These are phyloP conservation scores for Cercospora berteroae DNA, from an alignment of 2,329 filamentous ascomycete species.

Conservation along the genomic window DNA sequence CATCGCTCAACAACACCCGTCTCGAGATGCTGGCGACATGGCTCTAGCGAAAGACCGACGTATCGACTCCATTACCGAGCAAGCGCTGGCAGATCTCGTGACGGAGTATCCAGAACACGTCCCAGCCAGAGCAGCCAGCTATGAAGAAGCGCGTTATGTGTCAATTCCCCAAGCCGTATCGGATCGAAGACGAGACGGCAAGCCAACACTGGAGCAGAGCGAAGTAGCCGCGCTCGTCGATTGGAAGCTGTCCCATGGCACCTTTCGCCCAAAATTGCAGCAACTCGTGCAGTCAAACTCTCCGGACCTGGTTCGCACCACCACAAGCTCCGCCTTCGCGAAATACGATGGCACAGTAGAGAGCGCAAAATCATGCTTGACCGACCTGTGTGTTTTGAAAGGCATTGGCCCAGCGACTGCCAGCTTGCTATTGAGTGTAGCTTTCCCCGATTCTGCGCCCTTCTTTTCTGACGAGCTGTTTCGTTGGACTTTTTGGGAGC, in stretches of 20 bases:
- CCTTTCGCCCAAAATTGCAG: slow-evolving; percentile 49
- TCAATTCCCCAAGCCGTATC: slow-evolving; percentile 42
- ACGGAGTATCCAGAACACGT: slow-evolving; percentile 29
- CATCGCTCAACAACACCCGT: neutral
- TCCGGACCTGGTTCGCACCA: slow-evolving; percentile 45
- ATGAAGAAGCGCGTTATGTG: slow-evolving; percentile 61
- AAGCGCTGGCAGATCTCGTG: slow-evolving; percentile 29
- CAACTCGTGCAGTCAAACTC: slow-evolving; percentile 59
- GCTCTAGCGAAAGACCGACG: slow-evolving; percentile 10
- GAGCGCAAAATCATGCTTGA: slow-evolving; percentile 46
- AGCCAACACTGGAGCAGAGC: slow-evolving; percentile 50
- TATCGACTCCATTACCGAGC: slow-evolving; percentile 26
- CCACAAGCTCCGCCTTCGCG: slow-evolving; percentile 54
- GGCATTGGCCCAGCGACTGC: slow-evolving; percentile 79
- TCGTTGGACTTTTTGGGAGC: slow-evolving; percentile 63
- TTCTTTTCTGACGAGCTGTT: slow-evolving; percentile 83
- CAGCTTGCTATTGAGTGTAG: slow-evolving; percentile 67
- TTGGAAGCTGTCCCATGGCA: slow-evolving; percentile 66
- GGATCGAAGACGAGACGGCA: slow-evolving; percentile 17
- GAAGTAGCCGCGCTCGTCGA: slow-evolving; percentile 63
- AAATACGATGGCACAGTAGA: slow-evolving; percentile 41
- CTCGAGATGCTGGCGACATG: neutral
- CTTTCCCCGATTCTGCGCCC: slow-evolving; percentile 58
- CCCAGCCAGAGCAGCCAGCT: slow-evolving; percentile 47
- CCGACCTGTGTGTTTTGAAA: slow-evolving; percentile 59